These are phyloP conservation scores for Cadophora sp. DNA, from an alignment of 2,329 filamentous ascomycete species.

Conservation along the genomic window DNA sequence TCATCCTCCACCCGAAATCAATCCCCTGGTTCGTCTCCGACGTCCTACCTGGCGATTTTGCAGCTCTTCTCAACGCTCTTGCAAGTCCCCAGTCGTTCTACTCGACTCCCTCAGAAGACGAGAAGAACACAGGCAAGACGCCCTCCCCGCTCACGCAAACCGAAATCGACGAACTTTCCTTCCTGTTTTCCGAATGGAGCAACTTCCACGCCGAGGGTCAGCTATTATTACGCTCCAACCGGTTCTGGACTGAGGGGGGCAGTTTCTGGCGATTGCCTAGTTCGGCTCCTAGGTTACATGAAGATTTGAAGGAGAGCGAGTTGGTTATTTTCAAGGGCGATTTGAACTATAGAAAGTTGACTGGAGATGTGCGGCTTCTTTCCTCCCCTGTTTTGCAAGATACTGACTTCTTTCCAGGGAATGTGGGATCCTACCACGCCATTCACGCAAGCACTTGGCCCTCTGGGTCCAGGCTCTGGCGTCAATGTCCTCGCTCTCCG, in stretches of 20 bases:
- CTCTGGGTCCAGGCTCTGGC: slow-evolving; percentile 80
- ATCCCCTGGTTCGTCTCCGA: slow-evolving; percentile 99
- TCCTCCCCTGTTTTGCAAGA: background rate
- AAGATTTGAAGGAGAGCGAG: slow-evolving; percentile 83
- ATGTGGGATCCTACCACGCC: slow-evolving; percentile 88
- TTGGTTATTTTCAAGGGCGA: slow-evolving; percentile 97
- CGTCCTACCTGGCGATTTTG: slow-evolving; percentile 86
- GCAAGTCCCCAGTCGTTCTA: slow-evolving; percentile 81
- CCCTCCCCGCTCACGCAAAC: slow-evolving; percentile 69
- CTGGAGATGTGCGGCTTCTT: slow-evolving; percentile 73
- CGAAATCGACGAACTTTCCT: slow-evolving; percentile 72
- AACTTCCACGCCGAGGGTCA: slow-evolving; percentile 82
- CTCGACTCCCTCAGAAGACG: slow-evolving; percentile 74
- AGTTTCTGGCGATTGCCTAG: slow-evolving; percentile 88
- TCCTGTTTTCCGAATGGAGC: slow-evolving; percentile 85
- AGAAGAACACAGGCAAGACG: slow-evolving; percentile 60
- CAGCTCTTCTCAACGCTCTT: slow-evolving; percentile 81
- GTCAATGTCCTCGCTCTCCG: slow-evolving; percentile 85
- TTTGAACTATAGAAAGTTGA: slow-evolving; percentile 93
- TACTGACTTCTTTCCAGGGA: slow-evolving; percentile 54
- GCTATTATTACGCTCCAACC: slow-evolving; percentile 81
- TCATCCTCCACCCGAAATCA: slow-evolving; percentile 91
- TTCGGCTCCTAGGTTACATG: slow-evolving; percentile 69
- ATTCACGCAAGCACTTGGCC: slow-evolving; percentile 84
- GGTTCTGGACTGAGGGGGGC: slow-evolving; percentile 89